A percentile compares a stretch with the other conserved stretches of the same genome.
phyloP scores from a whole-genome alignment of 257 asterid genomes.

The Solanum gandarillasii region DNA sequence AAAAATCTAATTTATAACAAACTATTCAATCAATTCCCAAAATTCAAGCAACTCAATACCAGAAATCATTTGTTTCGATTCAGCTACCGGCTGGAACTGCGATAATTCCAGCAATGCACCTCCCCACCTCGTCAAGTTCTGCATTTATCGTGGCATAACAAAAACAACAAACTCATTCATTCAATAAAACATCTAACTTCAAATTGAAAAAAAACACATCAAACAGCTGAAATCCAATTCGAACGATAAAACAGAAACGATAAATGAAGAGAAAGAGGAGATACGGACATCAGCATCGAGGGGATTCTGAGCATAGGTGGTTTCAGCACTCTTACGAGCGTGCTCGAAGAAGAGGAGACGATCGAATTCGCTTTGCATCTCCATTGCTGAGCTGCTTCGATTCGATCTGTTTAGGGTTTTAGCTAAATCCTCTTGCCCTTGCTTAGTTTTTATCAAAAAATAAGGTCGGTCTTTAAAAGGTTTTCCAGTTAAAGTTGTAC shows the following conservation, averaged over 20 bases:
- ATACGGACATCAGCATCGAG: constrained; percentile 64
- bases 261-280: not conserved
- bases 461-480: not conserved
- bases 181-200: not conserved
- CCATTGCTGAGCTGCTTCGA: constrained; percentile 15
- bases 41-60: constrained; percentile 20
- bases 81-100: constrained; percentile 66
- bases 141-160: not conserved
- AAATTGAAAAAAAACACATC: not conserved
- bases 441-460: not conserved
- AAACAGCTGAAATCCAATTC: not conserved
- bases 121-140: constrained; percentile 94
- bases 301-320: constrained; percentile 57
- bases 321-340: constrained; percentile 75
- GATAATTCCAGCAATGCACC: constrained; percentile 76
- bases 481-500: not conserved
- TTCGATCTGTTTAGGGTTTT: not conserved
- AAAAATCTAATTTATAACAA: not conserved
- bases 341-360: constrained; percentile 78
- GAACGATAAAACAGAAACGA: not conserved
- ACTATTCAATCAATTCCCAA: not conserved
- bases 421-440: not conserved
- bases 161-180: not conserved
- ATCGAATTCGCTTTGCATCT: constrained; percentile 69
- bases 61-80: constrained; percentile 66